Base-by-base conservation (phyloP, 345 rosid species). In the Euclidium syriacum region DNA sequence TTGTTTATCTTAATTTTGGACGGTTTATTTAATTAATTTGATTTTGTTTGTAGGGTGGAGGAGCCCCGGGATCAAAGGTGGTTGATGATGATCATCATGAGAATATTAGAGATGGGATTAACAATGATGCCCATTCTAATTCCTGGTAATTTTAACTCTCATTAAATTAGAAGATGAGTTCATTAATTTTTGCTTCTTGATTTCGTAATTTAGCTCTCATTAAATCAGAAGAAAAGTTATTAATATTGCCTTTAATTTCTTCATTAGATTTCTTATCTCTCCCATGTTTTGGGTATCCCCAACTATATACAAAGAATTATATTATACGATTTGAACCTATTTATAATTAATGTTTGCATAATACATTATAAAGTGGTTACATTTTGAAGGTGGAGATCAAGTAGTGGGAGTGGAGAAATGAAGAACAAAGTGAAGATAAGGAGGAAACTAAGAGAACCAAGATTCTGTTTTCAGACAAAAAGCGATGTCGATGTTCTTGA, bases 391-490 rank as follows among this genome's bases (percentile, higher is more conserved):
- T 88, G 95, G 98, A 87, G 81, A 66, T 80, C 81, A 77, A 57
- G 49, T 50, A 71, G 75, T 50, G 70, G 61, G 1, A 80, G 88
- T 32, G 66, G 82, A 38, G 58, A 85, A 24, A 83, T 86, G 71
- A 91, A 83, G 78, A 80, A 52, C 76, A 85, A 85, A 73, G 80
- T 88, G 58, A 71, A 91, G 80, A 78, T 81, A 33, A 77, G 95
- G 68, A 88, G 95, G 74, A 91, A 86, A 83, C 87, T 91, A 25
- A 83, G 98, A 66, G 98, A 92, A 65, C 98, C 98, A 38, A 86
- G 98, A 77, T 92, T 92, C 73, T 92, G 98, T 75, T 92, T 92
- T 78, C 98, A 92, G 73, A 92, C 98, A 17, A 80, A 94, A 76
- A 92, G 96, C 42, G 98, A 92, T 23, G 82, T 92, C 3, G 98